phyloP scores from a whole-genome alignment of 306 rosid genomes.

The Neltuma alba region DNA sequence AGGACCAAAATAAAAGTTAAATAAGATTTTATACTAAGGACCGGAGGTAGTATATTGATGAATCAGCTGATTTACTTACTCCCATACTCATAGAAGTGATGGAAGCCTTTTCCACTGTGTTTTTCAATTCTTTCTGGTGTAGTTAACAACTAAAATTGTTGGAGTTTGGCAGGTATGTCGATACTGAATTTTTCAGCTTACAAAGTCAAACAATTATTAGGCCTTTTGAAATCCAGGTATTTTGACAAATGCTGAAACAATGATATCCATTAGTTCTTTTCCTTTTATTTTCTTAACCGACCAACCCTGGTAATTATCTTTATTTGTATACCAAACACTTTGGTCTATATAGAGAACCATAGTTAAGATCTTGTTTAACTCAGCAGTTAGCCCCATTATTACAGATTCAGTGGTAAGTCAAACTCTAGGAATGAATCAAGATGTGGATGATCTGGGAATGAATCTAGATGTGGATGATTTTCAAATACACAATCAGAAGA shows the following conservation, averaged over 20 bases:
- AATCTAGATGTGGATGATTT: neutral
- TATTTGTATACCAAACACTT: neutral
- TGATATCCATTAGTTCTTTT: neutral
- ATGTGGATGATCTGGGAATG: neutral
- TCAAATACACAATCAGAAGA: neutral
- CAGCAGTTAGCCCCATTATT: neutral
- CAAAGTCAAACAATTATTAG: neutral
- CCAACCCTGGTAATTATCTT: neutral
- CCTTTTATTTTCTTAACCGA: neutral
- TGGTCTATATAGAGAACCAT: neutral
- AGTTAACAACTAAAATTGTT: constrained; percentile 12
- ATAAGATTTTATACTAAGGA: too few relatives aligned
- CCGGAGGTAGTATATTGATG: too few relatives aligned
- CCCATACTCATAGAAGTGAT: constrained; percentile 9
- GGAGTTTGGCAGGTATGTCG: neutral
- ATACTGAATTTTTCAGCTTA: neutral
- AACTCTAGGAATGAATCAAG: neutral
- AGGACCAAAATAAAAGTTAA: too few relatives aligned
- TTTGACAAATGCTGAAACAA: neutral
- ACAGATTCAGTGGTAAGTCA: constrained; percentile 6
- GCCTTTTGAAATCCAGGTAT: neutral
- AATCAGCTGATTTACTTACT: constrained; percentile 1
- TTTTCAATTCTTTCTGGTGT: constrained; percentile 29
- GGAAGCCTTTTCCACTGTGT: constrained; percentile 1
- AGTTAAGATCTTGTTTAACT: neutral